Percentiles rank a stretch among this genome's conserved stretches.
Conservation (phyloP, 768 basidiomycete species). For the Suillus variegatus region DNA sequence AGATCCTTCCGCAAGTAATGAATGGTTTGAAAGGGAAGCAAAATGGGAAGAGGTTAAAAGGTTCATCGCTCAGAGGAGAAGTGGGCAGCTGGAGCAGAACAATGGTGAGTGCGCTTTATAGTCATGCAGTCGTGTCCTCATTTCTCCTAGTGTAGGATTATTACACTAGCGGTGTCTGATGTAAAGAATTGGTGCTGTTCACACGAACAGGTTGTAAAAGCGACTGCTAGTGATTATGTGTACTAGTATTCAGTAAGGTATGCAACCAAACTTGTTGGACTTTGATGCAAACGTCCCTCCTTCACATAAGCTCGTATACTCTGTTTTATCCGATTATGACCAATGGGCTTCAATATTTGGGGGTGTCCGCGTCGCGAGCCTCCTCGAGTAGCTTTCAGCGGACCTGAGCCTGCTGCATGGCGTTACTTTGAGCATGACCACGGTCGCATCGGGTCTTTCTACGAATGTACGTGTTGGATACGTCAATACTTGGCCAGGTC, state of each 20-base stretch:
- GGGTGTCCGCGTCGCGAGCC: background rate
- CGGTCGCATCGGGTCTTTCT: background rate
- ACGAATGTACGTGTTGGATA: background rate
- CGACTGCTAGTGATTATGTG: no score
- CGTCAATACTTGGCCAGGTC: background rate
- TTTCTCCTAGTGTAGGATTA: background rate
- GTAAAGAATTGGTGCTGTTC: background rate
- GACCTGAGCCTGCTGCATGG: no score
- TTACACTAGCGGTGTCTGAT: background rate
- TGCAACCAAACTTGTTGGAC: background rate
- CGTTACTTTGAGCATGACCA: background rate
- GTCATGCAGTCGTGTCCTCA: background rate
- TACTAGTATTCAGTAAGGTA: no score
- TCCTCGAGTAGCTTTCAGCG: background rate
- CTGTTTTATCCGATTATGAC: background rate
- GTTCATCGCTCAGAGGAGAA: background rate
- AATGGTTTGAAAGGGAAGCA: background rate
- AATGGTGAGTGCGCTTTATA: background rate
- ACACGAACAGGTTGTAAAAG: background rate
- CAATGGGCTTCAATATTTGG: background rate
- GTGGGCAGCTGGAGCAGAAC: background rate
- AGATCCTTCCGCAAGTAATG: background rate
- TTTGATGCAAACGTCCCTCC: constrained; percentile 1
- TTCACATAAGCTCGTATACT: background rate
- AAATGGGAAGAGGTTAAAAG: background rate